These are phyloP conservation scores for Aspergillus conjunctus DNA, from an alignment of 495 filamentous ascomycete species.

Conservation along the genomic window DNA sequence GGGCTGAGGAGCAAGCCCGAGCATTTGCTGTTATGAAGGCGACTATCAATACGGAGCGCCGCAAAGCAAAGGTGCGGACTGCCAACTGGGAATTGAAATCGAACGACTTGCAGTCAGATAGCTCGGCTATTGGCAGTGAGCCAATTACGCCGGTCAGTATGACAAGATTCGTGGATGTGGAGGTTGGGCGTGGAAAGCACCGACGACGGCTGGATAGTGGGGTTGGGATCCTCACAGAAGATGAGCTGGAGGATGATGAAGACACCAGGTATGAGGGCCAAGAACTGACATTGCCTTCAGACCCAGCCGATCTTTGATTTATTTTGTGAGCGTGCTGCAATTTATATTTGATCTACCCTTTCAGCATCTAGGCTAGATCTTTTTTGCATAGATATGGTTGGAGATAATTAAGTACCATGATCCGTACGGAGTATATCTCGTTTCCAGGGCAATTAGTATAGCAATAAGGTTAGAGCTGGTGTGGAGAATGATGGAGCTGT, in stretches of 20 bases:
- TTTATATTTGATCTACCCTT: not conserved
- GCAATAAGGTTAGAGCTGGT: too few species aligned
- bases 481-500: too few species aligned
- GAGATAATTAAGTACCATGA: too few species aligned
- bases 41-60: conserved; percentile 37
- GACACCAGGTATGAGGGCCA: conserved; percentile 25
- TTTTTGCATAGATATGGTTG: not conserved
- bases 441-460: too few species aligned
- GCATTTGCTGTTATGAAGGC: conserved; percentile 46
- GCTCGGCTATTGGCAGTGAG: conserved; percentile 43
- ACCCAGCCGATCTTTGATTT: conserved; percentile 29
- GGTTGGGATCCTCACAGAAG: conserved; percentile 64
- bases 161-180: conserved; percentile 49
- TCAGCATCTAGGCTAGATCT: not conserved
- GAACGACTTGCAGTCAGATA: conserved; percentile 55
- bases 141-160: conserved; percentile 52
- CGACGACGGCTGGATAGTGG: conserved; percentile 61
- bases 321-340: not conserved
- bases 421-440: too few species aligned
- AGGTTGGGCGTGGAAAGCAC: conserved; percentile 48
- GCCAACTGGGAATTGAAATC: conserved; percentile 49
- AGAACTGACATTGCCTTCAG: conserved; percentile 17
- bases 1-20: conserved; percentile 41
- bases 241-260: conserved; percentile 41
- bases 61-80: conserved; percentile 41